Evolutionary conservation across 768 basidiomycete genomes (phyloP).

Genomic region (Leccinum sublutescens): DNA sequence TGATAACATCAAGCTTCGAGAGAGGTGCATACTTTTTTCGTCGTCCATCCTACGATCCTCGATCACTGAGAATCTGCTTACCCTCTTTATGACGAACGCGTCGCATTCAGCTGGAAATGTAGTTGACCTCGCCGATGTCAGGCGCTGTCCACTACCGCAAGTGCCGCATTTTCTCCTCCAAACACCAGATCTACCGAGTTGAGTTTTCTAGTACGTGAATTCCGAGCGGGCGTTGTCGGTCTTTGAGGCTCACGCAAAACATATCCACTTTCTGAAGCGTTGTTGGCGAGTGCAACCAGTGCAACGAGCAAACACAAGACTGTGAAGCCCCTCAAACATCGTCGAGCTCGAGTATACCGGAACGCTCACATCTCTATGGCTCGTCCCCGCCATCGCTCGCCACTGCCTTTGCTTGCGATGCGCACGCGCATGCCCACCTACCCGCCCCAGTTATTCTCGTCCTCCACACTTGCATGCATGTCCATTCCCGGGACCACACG

Average conservation of each 20-base stretch:
- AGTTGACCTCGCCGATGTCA: conserved; percentile 66
- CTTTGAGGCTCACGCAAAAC: background rate
- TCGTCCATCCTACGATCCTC: conserved; percentile 47
- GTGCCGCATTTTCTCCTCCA: conserved; percentile 47
- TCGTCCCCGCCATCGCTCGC: too few species aligned
- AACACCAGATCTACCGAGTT: conserved; percentile 49
- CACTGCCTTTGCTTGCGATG: too few species aligned
- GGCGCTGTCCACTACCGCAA: conserved; percentile 73
- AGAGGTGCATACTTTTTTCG: conserved; percentile 73
- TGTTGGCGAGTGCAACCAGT: conserved; percentile 64
- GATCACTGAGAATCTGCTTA: conserved; percentile 78
- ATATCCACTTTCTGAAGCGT: conserved; percentile 73
- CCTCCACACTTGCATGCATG: too few species aligned
- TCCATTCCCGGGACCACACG: too few species aligned
- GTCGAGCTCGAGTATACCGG: conserved; percentile 77
- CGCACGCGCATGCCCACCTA: too few species aligned
- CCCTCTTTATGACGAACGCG: conserved; percentile 59
- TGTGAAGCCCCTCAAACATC: conserved; percentile 62
- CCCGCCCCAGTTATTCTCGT: too few species aligned
- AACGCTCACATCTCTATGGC: conserved; percentile 71
- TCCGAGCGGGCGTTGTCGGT: too few species aligned
- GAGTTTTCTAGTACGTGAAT: conserved; percentile 60
- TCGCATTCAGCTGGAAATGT: conserved; percentile 50
- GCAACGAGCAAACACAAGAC: conserved; percentile 70
- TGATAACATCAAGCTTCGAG: conserved; percentile 81